Evolutionary conservation across 75 land plant species (phyloP).

Genomic region (Sequoia sempervirens): DNA sequence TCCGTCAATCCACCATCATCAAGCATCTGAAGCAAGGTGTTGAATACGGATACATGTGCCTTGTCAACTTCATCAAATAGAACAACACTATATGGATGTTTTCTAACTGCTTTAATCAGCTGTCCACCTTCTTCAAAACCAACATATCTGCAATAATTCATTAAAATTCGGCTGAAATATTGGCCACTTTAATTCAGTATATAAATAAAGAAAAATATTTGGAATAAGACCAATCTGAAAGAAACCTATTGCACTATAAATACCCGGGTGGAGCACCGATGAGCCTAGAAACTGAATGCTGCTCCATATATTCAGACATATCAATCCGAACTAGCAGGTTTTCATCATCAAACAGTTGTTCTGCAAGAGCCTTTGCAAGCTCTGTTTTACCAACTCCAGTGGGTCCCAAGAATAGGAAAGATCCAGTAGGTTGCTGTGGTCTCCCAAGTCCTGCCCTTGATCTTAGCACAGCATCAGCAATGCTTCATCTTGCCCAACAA

Average conservation of each 20-base stretch:
- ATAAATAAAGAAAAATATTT: not conserved
- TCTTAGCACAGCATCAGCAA: slow-evolving; percentile 86
- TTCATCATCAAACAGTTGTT: slow-evolving; percentile 95
- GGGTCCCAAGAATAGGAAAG: slow-evolving; percentile 97
- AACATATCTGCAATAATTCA: slow-evolving; percentile 50
- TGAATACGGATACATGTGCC: slow-evolving; percentile 80
- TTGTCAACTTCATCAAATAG: slow-evolving; percentile 97
- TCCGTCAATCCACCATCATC: slow-evolving; percentile 97
- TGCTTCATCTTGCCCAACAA: slow-evolving; percentile 90
- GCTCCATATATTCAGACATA: slow-evolving; percentile 89
- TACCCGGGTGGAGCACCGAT: slow-evolving; percentile 99
- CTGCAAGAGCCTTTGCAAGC: slow-evolving; percentile 95
- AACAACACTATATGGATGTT: slow-evolving; percentile 90
- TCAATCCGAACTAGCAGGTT: slow-evolving; percentile 79
- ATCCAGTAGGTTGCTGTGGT: slow-evolving; percentile 88
- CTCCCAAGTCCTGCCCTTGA: slow-evolving; percentile 92
- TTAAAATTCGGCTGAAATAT: too few relatives aligned
- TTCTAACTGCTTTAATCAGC: slow-evolving; percentile 85
- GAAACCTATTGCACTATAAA: slow-evolving; percentile 3
- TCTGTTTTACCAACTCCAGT: slow-evolving; percentile 98
- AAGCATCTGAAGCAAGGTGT: slow-evolving; percentile 80
- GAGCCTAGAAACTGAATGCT: slow-evolving; percentile 68
- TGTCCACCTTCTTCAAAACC: slow-evolving; percentile 97
- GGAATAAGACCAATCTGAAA: not conserved
- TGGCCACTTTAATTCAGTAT: too few relatives aligned